These are phyloP conservation scores for Polytrichum commune DNA, from an alignment of 225 moss, liverwort and hornwort genomes.

Conservation along the genomic window DNA sequence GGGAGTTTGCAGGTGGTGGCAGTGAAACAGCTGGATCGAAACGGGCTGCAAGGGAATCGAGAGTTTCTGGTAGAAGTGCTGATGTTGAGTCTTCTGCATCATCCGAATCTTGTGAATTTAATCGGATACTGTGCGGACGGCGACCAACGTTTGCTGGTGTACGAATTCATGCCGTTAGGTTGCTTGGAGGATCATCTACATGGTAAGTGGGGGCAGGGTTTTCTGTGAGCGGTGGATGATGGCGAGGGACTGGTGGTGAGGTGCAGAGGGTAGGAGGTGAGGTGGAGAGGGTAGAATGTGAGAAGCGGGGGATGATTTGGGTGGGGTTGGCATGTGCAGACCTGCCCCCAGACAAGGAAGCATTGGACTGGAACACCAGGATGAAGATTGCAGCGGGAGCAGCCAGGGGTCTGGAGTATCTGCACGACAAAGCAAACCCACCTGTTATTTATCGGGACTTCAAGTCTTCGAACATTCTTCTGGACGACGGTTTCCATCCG, in stretches of 20 bases:
- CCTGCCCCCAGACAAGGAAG: conserved; percentile 86
- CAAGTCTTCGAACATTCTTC: conserved; percentile 90
- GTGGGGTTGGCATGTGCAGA: conserved; percentile 40
- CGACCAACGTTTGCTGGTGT: conserved; percentile 92
- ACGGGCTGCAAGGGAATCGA: conserved; percentile 93
- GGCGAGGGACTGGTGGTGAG: not conserved
- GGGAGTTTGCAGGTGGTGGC: conserved; percentile 69
- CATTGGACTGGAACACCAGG: conserved; percentile 97
- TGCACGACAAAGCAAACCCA: conserved; percentile 99
- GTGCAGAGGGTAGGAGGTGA: not conserved
- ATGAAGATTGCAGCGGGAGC: conserved; percentile 99
- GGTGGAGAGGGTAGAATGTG: not conserved
- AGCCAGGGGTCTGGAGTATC: conserved; percentile 90
- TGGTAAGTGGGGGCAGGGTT: conserved; percentile 44
- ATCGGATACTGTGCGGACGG: conserved; percentile 99
- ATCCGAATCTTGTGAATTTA: conserved; percentile 95
- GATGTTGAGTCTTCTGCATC: conserved; percentile 98
- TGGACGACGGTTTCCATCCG: conserved; percentile 96
- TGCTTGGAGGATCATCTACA: conserved; percentile 97
- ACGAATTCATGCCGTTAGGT: conserved; percentile 96
- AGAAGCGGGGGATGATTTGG: not conserved
- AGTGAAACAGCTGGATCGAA: conserved; percentile 98
- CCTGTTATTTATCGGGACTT: conserved; percentile 98
- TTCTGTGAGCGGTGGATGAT: not conserved
- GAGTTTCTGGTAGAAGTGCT: conserved; percentile 98